Percentiles rank a stretch among this genome's conserved stretches.
These are phyloP conservation scores for Paramecium pentaurelia DNA, from an alignment of 73 alveolate species.

Conservation along the genomic window DNA sequence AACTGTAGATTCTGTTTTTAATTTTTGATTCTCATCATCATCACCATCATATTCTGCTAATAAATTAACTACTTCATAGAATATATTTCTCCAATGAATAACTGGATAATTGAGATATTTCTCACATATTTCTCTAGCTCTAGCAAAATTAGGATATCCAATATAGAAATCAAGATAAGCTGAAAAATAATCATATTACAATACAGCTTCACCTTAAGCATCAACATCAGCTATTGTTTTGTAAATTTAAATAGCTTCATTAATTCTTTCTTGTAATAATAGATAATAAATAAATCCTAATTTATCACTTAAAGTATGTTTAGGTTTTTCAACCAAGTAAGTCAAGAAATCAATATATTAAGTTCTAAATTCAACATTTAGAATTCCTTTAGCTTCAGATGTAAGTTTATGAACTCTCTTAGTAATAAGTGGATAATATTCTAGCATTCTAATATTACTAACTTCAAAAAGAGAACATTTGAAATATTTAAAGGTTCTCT, in stretches of 20 bases:
- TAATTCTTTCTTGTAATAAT: constrained; percentile 52
- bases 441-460: constrained; percentile 67
- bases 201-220: constrained; percentile 27
- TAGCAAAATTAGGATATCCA: constrained; percentile 72
- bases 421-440: constrained; percentile 88
- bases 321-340: constrained; percentile 30
- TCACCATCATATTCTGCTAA: constrained; percentile 76
- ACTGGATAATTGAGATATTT: constrained; percentile 84
- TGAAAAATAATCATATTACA: constrained; percentile 73
- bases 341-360: constrained; percentile 41
- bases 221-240: neutral
- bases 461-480: neutral
- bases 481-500: constrained; percentile 40
- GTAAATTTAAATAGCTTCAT: constrained; percentile 55
- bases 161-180: constrained; percentile 74
- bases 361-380: constrained; percentile 47
- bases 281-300: constrained; percentile 55
- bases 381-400: constrained; percentile 52
- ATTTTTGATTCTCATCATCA: constrained; percentile 56
- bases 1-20: constrained; percentile 60
- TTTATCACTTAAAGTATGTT: constrained; percentile 43
- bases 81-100: constrained; percentile 78
- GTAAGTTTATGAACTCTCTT: constrained; percentile 91
- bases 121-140: constrained; percentile 74
- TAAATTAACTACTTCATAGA: constrained; percentile 75